Conservation (phyloP, 345 rosid genomes). For the Eucalyptus regnans region DNA sequence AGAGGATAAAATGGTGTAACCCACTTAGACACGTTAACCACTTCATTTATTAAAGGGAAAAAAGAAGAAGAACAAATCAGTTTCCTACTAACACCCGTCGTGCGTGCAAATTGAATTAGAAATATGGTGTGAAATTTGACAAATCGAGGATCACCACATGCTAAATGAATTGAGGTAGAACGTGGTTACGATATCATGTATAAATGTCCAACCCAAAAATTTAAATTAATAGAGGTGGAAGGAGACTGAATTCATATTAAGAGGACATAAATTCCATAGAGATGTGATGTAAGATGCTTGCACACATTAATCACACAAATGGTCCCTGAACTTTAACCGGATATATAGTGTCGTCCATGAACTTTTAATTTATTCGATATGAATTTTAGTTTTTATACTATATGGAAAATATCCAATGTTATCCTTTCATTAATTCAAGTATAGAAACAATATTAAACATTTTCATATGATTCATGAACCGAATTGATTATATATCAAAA, state of each 20-base stretch:
- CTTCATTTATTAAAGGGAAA: too few relatives aligned
- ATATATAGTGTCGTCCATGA: fast-evolving
- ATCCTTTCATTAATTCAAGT: background rate
- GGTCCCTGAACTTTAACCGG: fast-evolving
- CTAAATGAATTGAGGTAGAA: background rate
- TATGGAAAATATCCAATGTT: background rate
- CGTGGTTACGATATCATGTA: background rate
- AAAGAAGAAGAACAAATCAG: too few relatives aligned
- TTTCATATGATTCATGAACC: fast-evolving
- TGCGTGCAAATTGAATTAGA: too few relatives aligned
- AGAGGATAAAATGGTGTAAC: too few relatives aligned
- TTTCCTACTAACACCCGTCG: background rate
- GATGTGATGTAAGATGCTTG: background rate
- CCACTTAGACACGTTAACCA: too few relatives aligned
- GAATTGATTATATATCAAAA: background rate
- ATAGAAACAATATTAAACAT: background rate
- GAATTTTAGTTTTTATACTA: background rate
- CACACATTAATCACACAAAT: background rate
- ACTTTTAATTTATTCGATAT: background rate
- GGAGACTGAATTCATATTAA: background rate
- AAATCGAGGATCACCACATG: background rate
- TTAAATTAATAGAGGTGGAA: background rate
- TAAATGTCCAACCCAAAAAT: background rate
- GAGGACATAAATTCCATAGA: background rate
- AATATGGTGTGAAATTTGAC: background rate